Base-by-base conservation (phyloP, 2,329 filamentous ascomycete species). In the Trichoderma brevicompactum region DNA sequence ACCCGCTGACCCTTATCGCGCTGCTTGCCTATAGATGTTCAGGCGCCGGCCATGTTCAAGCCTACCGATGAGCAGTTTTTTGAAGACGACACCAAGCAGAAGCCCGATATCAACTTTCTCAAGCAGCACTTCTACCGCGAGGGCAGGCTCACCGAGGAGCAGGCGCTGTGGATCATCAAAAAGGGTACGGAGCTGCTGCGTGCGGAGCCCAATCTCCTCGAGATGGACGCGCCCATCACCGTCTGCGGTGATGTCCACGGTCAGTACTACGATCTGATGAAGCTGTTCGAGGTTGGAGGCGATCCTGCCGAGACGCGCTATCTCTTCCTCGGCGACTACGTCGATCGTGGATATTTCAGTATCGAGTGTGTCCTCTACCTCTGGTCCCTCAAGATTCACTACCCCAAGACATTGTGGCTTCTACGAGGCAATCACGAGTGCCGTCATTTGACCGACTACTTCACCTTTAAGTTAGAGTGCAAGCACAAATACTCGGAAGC, bases 261-360 rank as follows among this genome's bases (percentile, higher is more conserved):
- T 71, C 95, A 99, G 81, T 99, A 98, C 82, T 99, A 97, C 79
- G 95, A 99, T 79, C 81, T 99, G 76, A 99, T 99, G 95, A 99
- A 99, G 84, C 85, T 99, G 40, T 99, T 99, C 74, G 95, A 99
- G 79, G 95, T 99, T 59, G 95, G 95, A 70, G 95, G 95, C 69
- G 95, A 99, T 78, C 95, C 95, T 46, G 88, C 94, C 62, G 95
- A 99, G 81, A 99, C 95, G 36, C 84, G 95, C 74, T 99, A 99
- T 79, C 87, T 99, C 67, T 99, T 99, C 80, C 83, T 99, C 69
- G 95, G 95, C 68, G 95, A 99, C 80, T 99, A 99, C 76, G 95
- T 99, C 70, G 95, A 99, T 78, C 87, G 95, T 78, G 95, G 95
- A 62, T 99, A 99, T 81, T 99, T 98, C 80, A 97, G 94, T 78